Evolutionary conservation across 2,329 filamentous ascomycete species (phyloP), one percentile per base, ranked within the genome.

Genomic region (Hypoxylon sp.): DNA sequence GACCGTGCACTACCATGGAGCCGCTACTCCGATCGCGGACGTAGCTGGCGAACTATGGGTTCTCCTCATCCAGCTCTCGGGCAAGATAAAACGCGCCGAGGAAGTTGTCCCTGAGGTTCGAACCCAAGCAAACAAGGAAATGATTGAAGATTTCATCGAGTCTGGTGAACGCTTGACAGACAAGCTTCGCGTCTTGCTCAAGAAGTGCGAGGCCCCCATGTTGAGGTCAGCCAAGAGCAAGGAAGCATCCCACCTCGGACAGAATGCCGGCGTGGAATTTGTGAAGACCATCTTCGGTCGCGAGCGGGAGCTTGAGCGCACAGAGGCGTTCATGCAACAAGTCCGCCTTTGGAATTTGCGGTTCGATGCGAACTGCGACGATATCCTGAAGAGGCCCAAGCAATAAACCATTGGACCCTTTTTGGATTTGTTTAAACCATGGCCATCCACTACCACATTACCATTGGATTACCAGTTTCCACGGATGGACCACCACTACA

Each of bases 31-130:
- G 56, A 93, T 98, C 77, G 89, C 94, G 59, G 94, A 98, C 73
- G 91, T 97, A 81, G 95, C 96, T 2, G 96, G 95, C 74, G 95
- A 98, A 77, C 86, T 99, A 61, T 99, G 96, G 96, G 88, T 98
- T 25, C 87, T 98, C 54, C 88, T 98, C 66, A 98, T 98, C 80
- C 93, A 98, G 81, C 86, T 98, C 50, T 92, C 94, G 13, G 94
- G 94, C 79, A 98, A 98, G 84, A 89, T 98, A 81, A 97, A 97
- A 87, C 90, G 93, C 65, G 92, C 94, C 50, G 93, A 97, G 75
- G 93, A 96, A 80, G 89, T 86, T 71, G 87, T 94, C 70, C 85
- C 88, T 55, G 88, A 89, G 66, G 92, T 98, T 74, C 90, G 92
- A 74, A 87, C 86, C 76, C 81, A 85, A 66, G 92, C 96, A 68